Base-by-base conservation (phyloP, 352 stramenopile species). In the Thalassiosira ordinaria region DNA sequence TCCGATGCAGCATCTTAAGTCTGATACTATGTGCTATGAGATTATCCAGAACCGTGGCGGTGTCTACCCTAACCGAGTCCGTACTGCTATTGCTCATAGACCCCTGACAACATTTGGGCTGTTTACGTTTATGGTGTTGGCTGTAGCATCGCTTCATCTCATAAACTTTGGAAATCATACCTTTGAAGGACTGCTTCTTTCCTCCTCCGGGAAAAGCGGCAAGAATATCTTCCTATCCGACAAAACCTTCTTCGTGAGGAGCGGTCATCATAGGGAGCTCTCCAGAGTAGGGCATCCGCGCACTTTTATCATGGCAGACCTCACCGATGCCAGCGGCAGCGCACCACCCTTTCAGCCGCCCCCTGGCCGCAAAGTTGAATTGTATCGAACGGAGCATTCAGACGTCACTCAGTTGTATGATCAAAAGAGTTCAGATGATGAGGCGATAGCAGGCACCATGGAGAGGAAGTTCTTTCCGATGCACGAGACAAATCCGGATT, bases 331-430 rank as follows among this genome's bases (percentile, higher is more conserved):
- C 9, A 13, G 57, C 0, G n/a, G 53, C 53, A 39, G n/a, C n/a
- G n/a, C 26, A 1, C 22, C 46, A 41, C 67, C 51, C 9, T 72
- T 61, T 62, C 4, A 22, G 7, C 22, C 52, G n/a, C 13, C 24
- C n/a, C 6, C 20, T 18, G 57, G 53, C 11, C 66, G 69, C 35
- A 66, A 69, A 47, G 18, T 83, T 56, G 33, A 37, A 20, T 39
- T 61, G 5, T 78, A 74, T 55, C 59, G 62, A 47, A 16, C 74
- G 46, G 74, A 82, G 37, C 59, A 63, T 46, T 71, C 74, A 7
- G 74, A 83, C 74, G 47, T 62, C 1, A 78, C 74, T n/a, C 74
- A 83, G 69, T 24, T 83, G 18, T 83, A 83, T 60, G 51, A 20
- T 18, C 24, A 14, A 20, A 74, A 63, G 37, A 57, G 33, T 27